Evolutionary conservation across 441 rosid species (phyloP).

Genomic region (Pelargonium cotyledonis): DNA sequence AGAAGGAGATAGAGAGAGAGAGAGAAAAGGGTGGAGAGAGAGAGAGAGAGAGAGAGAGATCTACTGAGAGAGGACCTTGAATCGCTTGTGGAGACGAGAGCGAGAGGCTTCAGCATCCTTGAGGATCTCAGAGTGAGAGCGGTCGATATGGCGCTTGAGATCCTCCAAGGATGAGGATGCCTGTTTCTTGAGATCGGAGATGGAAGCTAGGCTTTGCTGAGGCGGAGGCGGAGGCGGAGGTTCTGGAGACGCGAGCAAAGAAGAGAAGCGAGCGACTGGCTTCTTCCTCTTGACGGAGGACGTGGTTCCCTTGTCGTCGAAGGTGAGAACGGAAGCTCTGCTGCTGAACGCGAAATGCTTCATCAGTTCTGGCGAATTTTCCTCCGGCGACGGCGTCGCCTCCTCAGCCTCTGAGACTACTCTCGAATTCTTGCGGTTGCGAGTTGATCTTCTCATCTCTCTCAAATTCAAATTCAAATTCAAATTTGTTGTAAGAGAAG

Average conservation of each 20-base stretch:
- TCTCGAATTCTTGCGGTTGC: background rate
- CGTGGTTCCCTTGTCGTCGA: constrained; percentile 2
- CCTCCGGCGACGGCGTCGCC: constrained; percentile 5
- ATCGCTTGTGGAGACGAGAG: constrained; percentile 46
- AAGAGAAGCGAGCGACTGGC: constrained; percentile 10
- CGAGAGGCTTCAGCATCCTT: constrained; percentile 45
- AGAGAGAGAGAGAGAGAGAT: no score
- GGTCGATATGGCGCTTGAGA: constrained; percentile 36
- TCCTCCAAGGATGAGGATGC: constrained; percentile 37
- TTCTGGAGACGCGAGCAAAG: background rate
- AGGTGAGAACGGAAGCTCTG: constrained; percentile 7
- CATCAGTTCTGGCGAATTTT: constrained; percentile 2
- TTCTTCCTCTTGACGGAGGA: constrained; percentile 16
- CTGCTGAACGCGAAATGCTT: constrained; percentile 5
- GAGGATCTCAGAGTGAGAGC: constrained; percentile 46
- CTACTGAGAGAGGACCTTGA: constrained; percentile 34
- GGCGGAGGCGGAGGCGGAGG: constrained; percentile 24
- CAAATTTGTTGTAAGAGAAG: background rate
- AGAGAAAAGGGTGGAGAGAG: no score
- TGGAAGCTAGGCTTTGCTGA: constrained; percentile 22
- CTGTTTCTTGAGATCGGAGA: constrained; percentile 36
- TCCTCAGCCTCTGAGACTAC: background rate
- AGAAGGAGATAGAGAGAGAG: no score
- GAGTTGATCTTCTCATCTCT: constrained; percentile 9
- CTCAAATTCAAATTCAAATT: background rate